Conservation (phyloP, 148 eudicot genomes). For the Camellia lanceoleosa region DNA sequence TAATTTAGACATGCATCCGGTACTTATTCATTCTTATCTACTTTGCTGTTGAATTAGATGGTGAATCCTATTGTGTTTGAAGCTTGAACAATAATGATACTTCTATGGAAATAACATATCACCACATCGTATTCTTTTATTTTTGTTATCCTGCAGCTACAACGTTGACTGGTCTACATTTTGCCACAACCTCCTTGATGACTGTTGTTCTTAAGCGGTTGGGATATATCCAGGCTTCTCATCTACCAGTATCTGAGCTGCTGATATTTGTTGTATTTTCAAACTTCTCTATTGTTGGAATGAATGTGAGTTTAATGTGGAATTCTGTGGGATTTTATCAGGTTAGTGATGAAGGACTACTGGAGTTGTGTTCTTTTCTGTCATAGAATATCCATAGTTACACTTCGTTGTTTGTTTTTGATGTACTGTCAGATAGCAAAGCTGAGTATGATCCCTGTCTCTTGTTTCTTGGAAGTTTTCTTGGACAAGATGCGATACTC, state of each 20-base stretch:
- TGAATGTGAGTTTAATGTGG: conserved; percentile 45
- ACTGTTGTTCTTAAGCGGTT: conserved; percentile 27
- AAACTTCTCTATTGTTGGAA: conserved; percentile 39
- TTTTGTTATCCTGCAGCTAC: conserved; percentile 31
- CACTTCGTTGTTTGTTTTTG: neutral
- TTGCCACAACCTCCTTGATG: conserved; percentile 36
- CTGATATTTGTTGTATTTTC: conserved; percentile 35
- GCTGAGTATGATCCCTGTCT: conserved; percentile 42
- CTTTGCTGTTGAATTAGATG: conserved; percentile 1
- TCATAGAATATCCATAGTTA: neutral
- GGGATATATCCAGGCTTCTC: conserved; percentile 35
- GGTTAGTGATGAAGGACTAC: conserved; percentile 15
- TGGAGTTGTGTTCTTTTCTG: neutral
- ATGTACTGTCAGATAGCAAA: conserved; percentile 32
- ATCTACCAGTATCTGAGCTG: conserved; percentile 30
- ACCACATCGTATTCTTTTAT: neutral
- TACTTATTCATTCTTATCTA: neutral
- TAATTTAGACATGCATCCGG: too few species aligned
- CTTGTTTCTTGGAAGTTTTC: conserved; percentile 39
- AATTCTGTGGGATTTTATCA: conserved; percentile 40
- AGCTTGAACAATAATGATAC: neutral
- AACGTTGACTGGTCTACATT: conserved; percentile 37
- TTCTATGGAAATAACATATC: neutral
- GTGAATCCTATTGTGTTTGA: neutral
- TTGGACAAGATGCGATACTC: conserved; percentile 39